Evolutionary conservation across 2,329 filamentous ascomycete genomes (phyloP).

Genomic region (Beauveria brongniartii): DNA sequence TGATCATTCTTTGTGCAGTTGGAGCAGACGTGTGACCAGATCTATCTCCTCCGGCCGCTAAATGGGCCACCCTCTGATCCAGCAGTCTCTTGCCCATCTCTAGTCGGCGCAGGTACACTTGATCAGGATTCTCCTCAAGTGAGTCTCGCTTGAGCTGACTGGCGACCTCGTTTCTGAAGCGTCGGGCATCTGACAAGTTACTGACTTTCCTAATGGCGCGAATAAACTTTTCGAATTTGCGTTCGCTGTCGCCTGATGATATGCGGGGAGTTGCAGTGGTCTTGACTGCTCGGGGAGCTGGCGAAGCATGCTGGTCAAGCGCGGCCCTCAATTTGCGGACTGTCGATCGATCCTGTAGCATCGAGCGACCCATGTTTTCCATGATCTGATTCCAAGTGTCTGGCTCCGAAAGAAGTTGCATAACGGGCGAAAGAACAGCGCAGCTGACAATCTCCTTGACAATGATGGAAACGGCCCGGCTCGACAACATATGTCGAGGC

Average conservation of each 20-base stretch:
- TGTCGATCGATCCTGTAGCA: slow-evolving; percentile 91
- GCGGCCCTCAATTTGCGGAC: slow-evolving; percentile 87
- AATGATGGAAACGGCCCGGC: slow-evolving; percentile 70
- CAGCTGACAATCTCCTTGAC: slow-evolving; percentile 88
- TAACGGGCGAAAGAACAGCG: slow-evolving; percentile 75
- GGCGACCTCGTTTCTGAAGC: slow-evolving; percentile 84
- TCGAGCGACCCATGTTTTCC: slow-evolving; percentile 76
- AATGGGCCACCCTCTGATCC: slow-evolving; percentile 78
- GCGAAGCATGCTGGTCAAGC: slow-evolving; percentile 85
- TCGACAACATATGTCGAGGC: slow-evolving; percentile 65
- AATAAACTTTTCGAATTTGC: slow-evolving; percentile 91
- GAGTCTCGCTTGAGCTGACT: slow-evolving; percentile 86
- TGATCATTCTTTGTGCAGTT: slow-evolving; percentile 18
- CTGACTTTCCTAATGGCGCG: slow-evolving; percentile 80
- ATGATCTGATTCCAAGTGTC: slow-evolving; percentile 97
- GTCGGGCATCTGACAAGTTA: slow-evolving; percentile 84
- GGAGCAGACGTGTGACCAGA: slow-evolving; percentile 22
- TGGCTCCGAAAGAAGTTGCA: slow-evolving; percentile 76
- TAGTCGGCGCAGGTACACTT: slow-evolving; percentile 76
- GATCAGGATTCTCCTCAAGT: slow-evolving; percentile 69
- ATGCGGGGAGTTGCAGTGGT: slow-evolving; percentile 70
- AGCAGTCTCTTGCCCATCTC: slow-evolving; percentile 87
- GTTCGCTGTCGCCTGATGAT: slow-evolving; percentile 74
- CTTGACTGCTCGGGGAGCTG: slow-evolving; percentile 58
- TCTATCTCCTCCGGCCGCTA: slow-evolving; percentile 60